Conservation (phyloP, 2,329 filamentous ascomycete genomes). For the Sarocladium kiliense region DNA sequence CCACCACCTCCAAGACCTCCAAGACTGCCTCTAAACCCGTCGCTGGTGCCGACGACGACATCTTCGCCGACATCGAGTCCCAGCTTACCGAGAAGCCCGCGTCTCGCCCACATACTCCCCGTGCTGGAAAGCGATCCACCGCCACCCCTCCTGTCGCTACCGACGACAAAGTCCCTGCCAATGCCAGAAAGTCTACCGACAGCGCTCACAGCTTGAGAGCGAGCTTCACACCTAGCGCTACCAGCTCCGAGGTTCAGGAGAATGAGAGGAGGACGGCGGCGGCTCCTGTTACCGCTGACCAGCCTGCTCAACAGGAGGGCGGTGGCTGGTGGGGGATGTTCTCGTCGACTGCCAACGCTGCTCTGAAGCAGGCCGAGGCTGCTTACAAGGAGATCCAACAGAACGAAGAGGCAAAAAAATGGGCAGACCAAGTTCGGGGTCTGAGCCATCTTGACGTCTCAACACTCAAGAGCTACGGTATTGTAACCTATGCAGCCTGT, state of each 20-base stretch:
- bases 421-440: slow-evolving; percentile 88
- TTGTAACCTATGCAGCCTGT: neutral
- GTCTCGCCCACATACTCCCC: slow-evolving; percentile 78
- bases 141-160: slow-evolving; percentile 55
- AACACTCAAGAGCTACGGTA: slow-evolving; percentile 52
- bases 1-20: slow-evolving; percentile 29
- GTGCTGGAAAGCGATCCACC: slow-evolving; percentile 41
- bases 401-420: slow-evolving; percentile 93
- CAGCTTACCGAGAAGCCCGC: slow-evolving; percentile 67
- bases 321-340: slow-evolving; percentile 89
- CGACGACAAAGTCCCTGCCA: slow-evolving; percentile 42
- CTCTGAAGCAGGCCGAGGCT: slow-evolving; percentile 86
- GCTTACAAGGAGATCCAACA: slow-evolving; percentile 93
- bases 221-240: slow-evolving; percentile 64
- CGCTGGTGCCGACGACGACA: slow-evolving; percentile 61
- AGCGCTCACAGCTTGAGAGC: slow-evolving; percentile 67
- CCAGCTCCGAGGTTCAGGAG: slow-evolving; percentile 57
- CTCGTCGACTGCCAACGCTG: slow-evolving; percentile 76
- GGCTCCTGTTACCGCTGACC: neutral
- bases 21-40: slow-evolving; percentile 47
- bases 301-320: slow-evolving; percentile 33
- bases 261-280: slow-evolving; percentile 42
- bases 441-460: slow-evolving; percentile 60
- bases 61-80: slow-evolving; percentile 78
- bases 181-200: slow-evolving; percentile 68